Conservation (phyloP, 768 basidiomycete species). For the Russula lepida region DNA sequence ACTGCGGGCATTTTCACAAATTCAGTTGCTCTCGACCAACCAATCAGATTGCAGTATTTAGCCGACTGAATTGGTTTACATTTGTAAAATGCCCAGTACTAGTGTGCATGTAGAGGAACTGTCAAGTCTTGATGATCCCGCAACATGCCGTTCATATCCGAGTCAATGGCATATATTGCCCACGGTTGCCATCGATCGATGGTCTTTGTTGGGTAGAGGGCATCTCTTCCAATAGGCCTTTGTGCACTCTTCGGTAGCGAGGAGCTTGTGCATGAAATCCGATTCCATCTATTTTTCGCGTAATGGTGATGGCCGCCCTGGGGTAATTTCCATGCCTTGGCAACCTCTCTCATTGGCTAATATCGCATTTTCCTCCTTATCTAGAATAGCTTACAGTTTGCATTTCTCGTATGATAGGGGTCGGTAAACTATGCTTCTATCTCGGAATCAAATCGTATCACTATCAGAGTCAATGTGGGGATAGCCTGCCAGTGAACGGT, state of each 20-base stretch:
- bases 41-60: no score
- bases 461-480: neutral
- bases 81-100: no score
- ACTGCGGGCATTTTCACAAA: no score
- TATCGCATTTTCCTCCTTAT: neutral
- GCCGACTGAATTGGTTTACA: no score
- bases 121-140: no score
- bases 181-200: neutral
- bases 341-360: neutral
- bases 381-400: no score
- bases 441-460: neutral
- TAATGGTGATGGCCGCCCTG: no score
- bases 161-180: neutral
- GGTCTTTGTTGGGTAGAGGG: neutral
- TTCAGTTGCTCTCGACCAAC: no score
- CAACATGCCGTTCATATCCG: no score
- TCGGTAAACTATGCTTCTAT: neutral
- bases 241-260: slow-evolving; percentile 9
- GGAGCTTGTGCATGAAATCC: neutral
- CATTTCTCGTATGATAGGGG: neutral
- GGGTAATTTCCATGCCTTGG: neutral
- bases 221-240: neutral
- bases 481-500: neutral
- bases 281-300: no score
- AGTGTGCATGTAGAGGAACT: no score